Evolutionary conservation across 108 stramenopile species (phyloP).

Genomic region (Fragilariopsis cylindrus): DNA sequence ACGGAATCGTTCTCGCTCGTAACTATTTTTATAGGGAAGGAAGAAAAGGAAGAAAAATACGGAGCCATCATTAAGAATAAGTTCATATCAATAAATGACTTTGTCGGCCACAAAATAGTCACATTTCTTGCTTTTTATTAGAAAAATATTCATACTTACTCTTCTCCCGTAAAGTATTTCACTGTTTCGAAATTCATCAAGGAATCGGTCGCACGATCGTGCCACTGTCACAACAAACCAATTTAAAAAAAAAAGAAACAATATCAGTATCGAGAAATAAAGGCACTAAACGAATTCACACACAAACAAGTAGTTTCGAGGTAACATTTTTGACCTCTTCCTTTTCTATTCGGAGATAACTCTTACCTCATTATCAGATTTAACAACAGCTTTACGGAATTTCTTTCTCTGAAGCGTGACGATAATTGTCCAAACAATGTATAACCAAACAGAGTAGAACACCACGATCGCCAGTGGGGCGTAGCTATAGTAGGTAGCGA

Average conservation of each 20-base stretch:
- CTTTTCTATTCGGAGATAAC: neutral
- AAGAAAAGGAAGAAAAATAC: neutral
- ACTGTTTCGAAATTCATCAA: conserved; percentile 97
- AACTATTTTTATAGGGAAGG: conserved; percentile 24
- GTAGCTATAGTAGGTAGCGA: conserved; percentile 87
- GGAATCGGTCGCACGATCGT: conserved; percentile 89
- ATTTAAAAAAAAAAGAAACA: too few species aligned
- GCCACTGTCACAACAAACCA: conserved; percentile 14
- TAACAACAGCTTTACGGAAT: conserved; percentile 89
- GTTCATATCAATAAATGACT: neutral
- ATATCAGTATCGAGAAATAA: too few species aligned
- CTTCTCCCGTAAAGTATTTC: conserved; percentile 95
- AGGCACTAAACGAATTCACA: too few species aligned
- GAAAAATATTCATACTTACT: conserved; percentile 10
- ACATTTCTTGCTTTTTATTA: neutral
- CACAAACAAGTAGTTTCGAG: too few species aligned
- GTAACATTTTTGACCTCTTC: too few species aligned
- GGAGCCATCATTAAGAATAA: neutral
- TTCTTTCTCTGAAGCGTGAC: conserved; percentile 96
- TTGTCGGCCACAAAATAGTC: neutral
- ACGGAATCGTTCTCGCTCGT: conserved; percentile 79
- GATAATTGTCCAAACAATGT: conserved; percentile 89
- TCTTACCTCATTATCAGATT: conserved; percentile 82
- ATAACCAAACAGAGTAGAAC: conserved; percentile 89
- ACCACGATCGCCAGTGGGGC: conserved; percentile 72